A percentile compares a stretch with the other conserved stretches of the same genome.
Conservation (phyloP, 352 stramenopile genomes). For the Pilasporangium apinafurcum region DNA sequence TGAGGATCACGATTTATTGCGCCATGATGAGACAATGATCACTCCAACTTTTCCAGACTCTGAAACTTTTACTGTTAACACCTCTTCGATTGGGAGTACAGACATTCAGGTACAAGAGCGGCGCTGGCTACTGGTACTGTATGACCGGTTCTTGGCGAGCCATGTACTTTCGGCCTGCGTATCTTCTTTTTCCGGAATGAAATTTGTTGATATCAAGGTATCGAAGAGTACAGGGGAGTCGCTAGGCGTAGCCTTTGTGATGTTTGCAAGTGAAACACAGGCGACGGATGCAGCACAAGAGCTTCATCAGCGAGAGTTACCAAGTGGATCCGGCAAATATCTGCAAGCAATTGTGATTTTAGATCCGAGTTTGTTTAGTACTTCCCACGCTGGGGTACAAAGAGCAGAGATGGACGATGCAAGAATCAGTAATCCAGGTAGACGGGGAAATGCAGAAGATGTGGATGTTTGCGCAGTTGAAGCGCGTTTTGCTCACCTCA, state of each 20-base stretch:
- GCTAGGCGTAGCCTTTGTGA: constrained; percentile 70
- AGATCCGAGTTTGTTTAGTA: constrained; percentile 60
- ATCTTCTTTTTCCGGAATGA: constrained; percentile 53
- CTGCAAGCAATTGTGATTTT: constrained; percentile 66
- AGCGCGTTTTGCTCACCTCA: constrained; percentile 74
- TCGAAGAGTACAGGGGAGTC: constrained; percentile 49
- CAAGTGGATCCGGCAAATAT: constrained; percentile 33
- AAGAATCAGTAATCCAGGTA: constrained; percentile 5
- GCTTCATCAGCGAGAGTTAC: constrained; percentile 61
- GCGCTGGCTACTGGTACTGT: constrained; percentile 66
- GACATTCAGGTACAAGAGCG: constrained; percentile 25
- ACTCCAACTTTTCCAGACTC: not conserved
- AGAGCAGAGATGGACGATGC: not conserved
- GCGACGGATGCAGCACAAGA: constrained; percentile 34
- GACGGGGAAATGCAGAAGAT: constrained; percentile 32
- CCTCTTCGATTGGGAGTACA: not conserved
- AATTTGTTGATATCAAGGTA: constrained; percentile 81
- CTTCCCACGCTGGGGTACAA: constrained; percentile 27
- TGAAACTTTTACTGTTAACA: not conserved
- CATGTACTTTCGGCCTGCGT: constrained; percentile 57
- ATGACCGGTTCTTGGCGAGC: constrained; percentile 55
- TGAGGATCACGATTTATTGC: no score
- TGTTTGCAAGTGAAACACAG: constrained; percentile 50
- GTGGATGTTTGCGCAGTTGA: constrained; percentile 70
- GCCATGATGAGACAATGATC: not conserved